Evolutionary conservation across 2,329 filamentous ascomycete species (phyloP).

Genomic region (Pseudogymnoascus verrucosus): DNA sequence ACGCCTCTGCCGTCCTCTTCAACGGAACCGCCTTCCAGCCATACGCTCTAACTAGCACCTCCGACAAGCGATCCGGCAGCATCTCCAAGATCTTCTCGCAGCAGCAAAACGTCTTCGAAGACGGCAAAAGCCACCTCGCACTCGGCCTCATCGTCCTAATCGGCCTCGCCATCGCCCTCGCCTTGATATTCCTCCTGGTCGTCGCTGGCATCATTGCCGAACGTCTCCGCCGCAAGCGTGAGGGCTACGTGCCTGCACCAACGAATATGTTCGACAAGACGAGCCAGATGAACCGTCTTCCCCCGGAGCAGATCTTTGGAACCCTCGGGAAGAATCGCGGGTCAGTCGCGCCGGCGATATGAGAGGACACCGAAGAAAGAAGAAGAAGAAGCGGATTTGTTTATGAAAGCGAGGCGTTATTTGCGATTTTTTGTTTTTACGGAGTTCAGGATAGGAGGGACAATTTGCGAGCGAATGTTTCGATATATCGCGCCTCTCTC

Average conservation of each 20-base stretch:
- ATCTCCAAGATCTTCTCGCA: slow-evolving; percentile 79
- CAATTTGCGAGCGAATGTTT: background rate
- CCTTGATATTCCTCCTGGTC: slow-evolving; percentile 69
- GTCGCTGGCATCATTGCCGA: slow-evolving; percentile 67
- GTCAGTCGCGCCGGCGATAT: background rate
- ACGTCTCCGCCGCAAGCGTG: slow-evolving; percentile 64
- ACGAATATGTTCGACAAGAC: slow-evolving; percentile 55
- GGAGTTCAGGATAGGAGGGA: background rate
- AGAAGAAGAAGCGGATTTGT: background rate
- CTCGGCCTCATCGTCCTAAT: slow-evolving; percentile 75
- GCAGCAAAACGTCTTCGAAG: slow-evolving; percentile 64
- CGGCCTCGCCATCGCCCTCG: slow-evolving; percentile 69
- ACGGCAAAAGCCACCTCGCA: slow-evolving; percentile 49
- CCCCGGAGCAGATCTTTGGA: slow-evolving; percentile 45
- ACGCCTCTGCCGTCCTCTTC: slow-evolving; percentile 78
- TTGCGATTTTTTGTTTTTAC: background rate
- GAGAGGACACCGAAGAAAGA: background rate
- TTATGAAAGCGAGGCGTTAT: slow-evolving; percentile 5
- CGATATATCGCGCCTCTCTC: background rate
- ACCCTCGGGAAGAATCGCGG: slow-evolving; percentile 19
- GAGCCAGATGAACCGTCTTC: slow-evolving; percentile 51
- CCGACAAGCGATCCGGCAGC: slow-evolving; percentile 58
- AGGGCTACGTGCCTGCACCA: slow-evolving; percentile 73
- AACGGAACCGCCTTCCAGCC: slow-evolving; percentile 73
- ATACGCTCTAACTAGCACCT: slow-evolving; percentile 68